Percentiles rank a stretch among this genome's conserved stretches.
Conservation (phyloP, 2,329 filamentous ascomycete genomes). For the Aspergillus udagawae region DNA sequence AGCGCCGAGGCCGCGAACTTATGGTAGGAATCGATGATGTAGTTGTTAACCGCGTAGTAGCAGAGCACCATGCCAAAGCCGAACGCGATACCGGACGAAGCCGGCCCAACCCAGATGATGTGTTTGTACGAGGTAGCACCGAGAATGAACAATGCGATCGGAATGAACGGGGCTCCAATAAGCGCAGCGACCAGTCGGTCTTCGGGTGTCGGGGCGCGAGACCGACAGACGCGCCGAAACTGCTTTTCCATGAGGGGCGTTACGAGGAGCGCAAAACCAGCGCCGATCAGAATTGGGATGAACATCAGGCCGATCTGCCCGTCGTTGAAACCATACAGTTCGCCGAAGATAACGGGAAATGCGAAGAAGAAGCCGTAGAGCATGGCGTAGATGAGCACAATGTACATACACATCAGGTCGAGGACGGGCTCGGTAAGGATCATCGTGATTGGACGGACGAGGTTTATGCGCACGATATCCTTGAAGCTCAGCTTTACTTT, state of each 20-base stretch:
- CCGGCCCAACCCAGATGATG: constrained; percentile 52
- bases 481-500: constrained; percentile 19
- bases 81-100: constrained; percentile 60
- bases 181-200: constrained; percentile 72
- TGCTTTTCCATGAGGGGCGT: constrained; percentile 63
- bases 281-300: constrained; percentile 31
- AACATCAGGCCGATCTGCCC: constrained; percentile 43
- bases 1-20: constrained; percentile 41
- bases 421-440: constrained; percentile 55
- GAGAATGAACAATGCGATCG: constrained; percentile 59
- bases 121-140: constrained; percentile 60
- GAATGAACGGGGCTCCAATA: constrained; percentile 64
- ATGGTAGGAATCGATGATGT: constrained; percentile 62
- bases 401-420: constrained; percentile 66
- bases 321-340: constrained; percentile 55
- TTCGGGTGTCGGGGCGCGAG: constrained; percentile 69
- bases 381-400: constrained; percentile 53
- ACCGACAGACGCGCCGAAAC: constrained; percentile 59
- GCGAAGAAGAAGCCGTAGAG: constrained; percentile 45
- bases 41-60: constrained; percentile 71
- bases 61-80: constrained; percentile 78
- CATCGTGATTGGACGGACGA: constrained; percentile 73
- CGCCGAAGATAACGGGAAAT: constrained; percentile 64
- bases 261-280: constrained; percentile 25
- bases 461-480: constrained; percentile 59